Evolutionary conservation across 2,329 filamentous ascomycete species (phyloP).

Genomic region (Salinomyces thailandicus): DNA sequence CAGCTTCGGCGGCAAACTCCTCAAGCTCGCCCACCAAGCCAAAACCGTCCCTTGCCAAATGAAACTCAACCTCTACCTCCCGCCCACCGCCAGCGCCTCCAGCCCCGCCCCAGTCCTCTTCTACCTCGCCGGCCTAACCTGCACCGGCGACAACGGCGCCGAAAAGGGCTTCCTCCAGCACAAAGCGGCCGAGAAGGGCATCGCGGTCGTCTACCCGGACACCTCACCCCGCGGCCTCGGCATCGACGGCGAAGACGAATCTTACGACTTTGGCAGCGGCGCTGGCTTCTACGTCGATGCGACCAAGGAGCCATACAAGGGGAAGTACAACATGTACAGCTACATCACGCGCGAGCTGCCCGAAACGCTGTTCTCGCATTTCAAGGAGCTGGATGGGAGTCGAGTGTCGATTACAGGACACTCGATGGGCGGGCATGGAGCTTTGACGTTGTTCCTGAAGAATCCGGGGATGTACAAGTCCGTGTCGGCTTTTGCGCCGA

Average conservation of each 20-base stretch:
- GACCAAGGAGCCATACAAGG: slow-evolving; percentile 59
- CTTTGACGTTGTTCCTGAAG: slow-evolving; percentile 82
- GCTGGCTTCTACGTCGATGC: slow-evolving; percentile 95
- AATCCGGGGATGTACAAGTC: slow-evolving; percentile 83
- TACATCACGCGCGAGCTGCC: slow-evolving; percentile 91
- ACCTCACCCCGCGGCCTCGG: slow-evolving; percentile 77
- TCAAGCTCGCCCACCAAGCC: slow-evolving; percentile 81
- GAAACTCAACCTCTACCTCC: slow-evolving; percentile 86
- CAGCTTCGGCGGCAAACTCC: slow-evolving; percentile 85
- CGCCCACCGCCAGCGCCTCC: slow-evolving; percentile 53
- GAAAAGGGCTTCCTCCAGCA: slow-evolving; percentile 86
- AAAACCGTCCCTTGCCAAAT: slow-evolving; percentile 73
- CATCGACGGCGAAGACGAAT: slow-evolving; percentile 74
- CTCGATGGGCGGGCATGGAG: slow-evolving; percentile 95
- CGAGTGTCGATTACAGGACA: slow-evolving; percentile 83
- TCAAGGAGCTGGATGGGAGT: slow-evolving; percentile 56
- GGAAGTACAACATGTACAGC: slow-evolving; percentile 85
- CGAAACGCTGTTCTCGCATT: slow-evolving; percentile 58
- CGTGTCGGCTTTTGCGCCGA: slow-evolving; percentile 83
- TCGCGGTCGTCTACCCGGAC: slow-evolving; percentile 92
- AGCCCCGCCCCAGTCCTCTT: slow-evolving; percentile 73
- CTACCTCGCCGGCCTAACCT: slow-evolving; percentile 90
- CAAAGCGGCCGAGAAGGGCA: slow-evolving; percentile 64
- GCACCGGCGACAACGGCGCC: slow-evolving; percentile 72
- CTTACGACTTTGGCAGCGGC: slow-evolving; percentile 83